Evolutionary conservation across 805 yeast genomes (phyloP), one percentile per base, ranked within the genome.

Genomic region (Pachysolen tannophilus): DNA sequence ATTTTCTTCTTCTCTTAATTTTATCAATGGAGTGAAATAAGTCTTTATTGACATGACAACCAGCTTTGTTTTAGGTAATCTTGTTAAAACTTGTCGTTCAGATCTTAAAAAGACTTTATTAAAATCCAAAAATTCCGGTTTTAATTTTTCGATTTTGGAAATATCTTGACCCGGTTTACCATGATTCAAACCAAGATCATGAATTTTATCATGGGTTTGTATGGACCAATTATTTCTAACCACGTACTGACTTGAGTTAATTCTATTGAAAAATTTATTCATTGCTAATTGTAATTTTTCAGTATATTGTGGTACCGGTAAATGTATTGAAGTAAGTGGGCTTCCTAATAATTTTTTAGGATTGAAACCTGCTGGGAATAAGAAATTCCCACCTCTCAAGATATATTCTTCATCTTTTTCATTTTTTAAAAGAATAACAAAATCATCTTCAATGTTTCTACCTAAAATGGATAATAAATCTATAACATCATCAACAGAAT

Each of bases 281-380:
- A 79, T 79, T 16, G 78, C 66, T 6, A 64, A 47, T 46, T 67
- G 61, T 26, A 79, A 56, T 40, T 72, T 63, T 14, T 64, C 57
- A 40, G 60, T 52, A 45, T 79, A 79, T 43, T 70, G 69, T 2
- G 85, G 86, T 1, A 78, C 84, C 0, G 82, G 82, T 4, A 58
- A 65, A 46, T 79, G 86, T 39, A 79, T 70, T 31, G 52, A 58
- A 0, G 82, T 70, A 26, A 82, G 55, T 2, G 80, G 75, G 44
- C 63, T 55, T 46, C 75, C 60, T 42, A 72, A 63, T 42, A 72
- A 67, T 8, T 50, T 56, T 4, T 64, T 54, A 4, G 90, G 88
- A 47, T 75, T 75, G 53, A 82, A 82, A 2, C 90, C 90, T 1
- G 80, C 74, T 1, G 90, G 85, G 45, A 78, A 79, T 6, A 77